Evolutionary conservation across 352 stramenopile genomes (phyloP).

Genomic region (Phytopythium litorale): DNA sequence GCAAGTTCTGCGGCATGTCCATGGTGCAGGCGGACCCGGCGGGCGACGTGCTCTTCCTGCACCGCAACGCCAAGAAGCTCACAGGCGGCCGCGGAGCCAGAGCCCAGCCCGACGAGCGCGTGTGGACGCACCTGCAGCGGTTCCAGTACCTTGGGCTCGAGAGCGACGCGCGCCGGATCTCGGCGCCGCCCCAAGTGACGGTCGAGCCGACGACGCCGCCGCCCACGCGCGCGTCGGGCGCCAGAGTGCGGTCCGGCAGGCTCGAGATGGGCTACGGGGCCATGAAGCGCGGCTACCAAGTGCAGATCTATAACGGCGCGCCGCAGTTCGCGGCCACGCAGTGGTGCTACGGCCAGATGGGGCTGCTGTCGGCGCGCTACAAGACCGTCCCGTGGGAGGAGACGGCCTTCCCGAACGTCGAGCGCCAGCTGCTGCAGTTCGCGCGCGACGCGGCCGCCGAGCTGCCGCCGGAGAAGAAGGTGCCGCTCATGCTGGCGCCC

Average conservation of each 20-base stretch:
- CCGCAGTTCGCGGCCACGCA: constrained; percentile 26
- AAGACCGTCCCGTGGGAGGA: constrained; percentile 30
- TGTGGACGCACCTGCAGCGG: constrained; percentile 37
- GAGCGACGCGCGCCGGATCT: constrained; percentile 10
- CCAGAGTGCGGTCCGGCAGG: constrained; percentile 5
- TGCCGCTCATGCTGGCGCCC: neutral
- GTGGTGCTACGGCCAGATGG: constrained; percentile 44
- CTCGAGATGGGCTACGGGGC: constrained; percentile 21
- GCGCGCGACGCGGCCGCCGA: constrained; percentile 23
- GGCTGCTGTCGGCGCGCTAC: constrained; percentile 16
- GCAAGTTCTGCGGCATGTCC: constrained; percentile 50
- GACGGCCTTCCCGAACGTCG: constrained; percentile 22
- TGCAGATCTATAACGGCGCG: constrained; percentile 38
- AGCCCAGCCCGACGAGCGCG: constrained; percentile 11
- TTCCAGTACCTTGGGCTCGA: constrained; percentile 22
- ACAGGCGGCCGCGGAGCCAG: constrained; percentile 11
- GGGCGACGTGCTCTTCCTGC: constrained; percentile 42
- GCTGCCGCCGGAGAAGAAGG: constrained; percentile 8
- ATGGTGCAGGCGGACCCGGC: constrained; percentile 40
- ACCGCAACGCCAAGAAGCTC: constrained; percentile 48
- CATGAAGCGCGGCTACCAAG: constrained; percentile 30
- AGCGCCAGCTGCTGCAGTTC: constrained; percentile 29
- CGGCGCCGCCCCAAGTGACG: neutral
- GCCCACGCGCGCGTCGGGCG: neutral
- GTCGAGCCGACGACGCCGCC: neutral